Evolutionary conservation across 2,329 filamentous ascomycete species (phyloP), one percentile per base, ranked within the genome.

Genomic region (Sclerotinia subarctica): DNA sequence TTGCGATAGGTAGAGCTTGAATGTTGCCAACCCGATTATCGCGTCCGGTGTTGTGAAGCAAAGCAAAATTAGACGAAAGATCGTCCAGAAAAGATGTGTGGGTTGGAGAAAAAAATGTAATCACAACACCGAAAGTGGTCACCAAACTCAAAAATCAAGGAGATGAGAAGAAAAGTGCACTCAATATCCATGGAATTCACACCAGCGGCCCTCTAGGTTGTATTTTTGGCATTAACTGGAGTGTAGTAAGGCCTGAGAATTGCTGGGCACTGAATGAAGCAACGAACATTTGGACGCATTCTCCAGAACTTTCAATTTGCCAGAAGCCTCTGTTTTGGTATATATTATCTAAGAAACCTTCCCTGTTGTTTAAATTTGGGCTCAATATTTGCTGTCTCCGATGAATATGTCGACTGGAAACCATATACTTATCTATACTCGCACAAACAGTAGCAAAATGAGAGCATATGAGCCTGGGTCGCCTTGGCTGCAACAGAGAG

Each of bases 61-160:
- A 62, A 15, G 21, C 13, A 62, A 51, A 19, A 8, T 62, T 62
- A n/a, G 21, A 62, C 38, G 21, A 24, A 62, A 62, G 59, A 51
- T 51, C 46, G 32, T 38, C 13, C 15, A 35, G 29, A 51, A 6
- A 26, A 2, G 10, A 21, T 38, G 21, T 42, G 7, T 8, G 26
- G 17, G n/a, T 51, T 49, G 59, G 38, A 17, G 59, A 63, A 21
- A 51, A 15, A 51, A 26, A 51, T 6, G n/a, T 32, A 35, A 26
- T 52, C 21, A 63, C 46, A 63, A 38, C 4, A 35, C 13, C n/a
- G 29, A 62, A 62, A 21, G 46, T 15, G 46, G 38, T 26, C 17
- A 15, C 51, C 32, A 63, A 38, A 26, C 42, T 51, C 29, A 7
- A 11, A 24, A 63, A 51, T 46, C 29, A n/a, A 51, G 32, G 38